These are phyloP conservation scores for Spathaspora boniae DNA, from an alignment of 805 yeast genomes.

Conservation along the genomic window DNA sequence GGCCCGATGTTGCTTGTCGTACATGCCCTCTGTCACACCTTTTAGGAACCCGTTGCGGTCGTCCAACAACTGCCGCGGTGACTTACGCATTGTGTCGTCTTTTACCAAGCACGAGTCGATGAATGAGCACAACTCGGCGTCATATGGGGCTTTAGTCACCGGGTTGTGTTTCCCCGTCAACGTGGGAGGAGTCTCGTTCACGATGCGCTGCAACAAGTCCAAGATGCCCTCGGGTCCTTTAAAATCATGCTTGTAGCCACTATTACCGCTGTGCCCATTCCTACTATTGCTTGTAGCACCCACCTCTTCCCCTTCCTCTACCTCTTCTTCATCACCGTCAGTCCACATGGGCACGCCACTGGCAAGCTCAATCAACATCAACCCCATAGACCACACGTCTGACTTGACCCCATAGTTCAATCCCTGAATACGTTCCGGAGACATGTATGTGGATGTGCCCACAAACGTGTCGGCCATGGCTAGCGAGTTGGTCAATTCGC, in stretches of 20 bases:
- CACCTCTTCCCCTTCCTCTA: neutral
- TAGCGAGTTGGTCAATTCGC: constrained; percentile 87
- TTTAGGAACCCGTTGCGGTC: constrained; percentile 25
- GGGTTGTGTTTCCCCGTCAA: constrained; percentile 38
- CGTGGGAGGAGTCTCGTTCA: constrained; percentile 86
- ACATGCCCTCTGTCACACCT: constrained; percentile 27
- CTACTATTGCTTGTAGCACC: neutral
- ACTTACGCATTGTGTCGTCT: constrained; percentile 63
- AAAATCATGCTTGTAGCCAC: constrained; percentile 8
- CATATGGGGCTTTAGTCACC: constrained; percentile 28
- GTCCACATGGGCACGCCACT: constrained; percentile 80
- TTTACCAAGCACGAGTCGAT: constrained; percentile 72
- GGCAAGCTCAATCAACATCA: constrained; percentile 85
- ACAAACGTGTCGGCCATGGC: constrained; percentile 90
- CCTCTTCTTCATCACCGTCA: constrained; percentile 36
- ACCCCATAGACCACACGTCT: constrained; percentile 95
- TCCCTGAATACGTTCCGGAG: constrained; percentile 97
- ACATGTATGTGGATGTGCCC: constrained; percentile 95
- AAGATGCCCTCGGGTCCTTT: constrained; percentile 78
- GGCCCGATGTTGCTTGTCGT: constrained; percentile 33
- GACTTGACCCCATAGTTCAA: constrained; percentile 90
- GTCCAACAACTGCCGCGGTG: constrained; percentile 65
- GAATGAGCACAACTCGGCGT: constrained; percentile 56
- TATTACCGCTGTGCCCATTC: neutral
- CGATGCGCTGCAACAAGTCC: constrained; percentile 88